These are phyloP conservation scores for Microsporum canis DNA, from an alignment of 2,329 filamentous ascomycete species.

Conservation along the genomic window DNA sequence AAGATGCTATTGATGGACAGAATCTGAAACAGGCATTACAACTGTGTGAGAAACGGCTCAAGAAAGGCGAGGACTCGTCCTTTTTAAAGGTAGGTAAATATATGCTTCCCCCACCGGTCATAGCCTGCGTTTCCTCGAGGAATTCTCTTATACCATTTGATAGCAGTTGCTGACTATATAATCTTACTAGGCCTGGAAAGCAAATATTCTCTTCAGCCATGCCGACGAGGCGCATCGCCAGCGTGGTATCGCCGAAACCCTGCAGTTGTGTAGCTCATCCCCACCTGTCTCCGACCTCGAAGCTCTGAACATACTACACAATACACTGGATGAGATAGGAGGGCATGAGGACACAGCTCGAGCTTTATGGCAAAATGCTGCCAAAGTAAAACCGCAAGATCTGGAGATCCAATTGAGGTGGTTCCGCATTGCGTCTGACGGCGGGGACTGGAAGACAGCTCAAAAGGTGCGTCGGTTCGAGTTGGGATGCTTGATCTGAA, in stretches of 20 bases:
- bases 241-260: constrained; percentile 34
- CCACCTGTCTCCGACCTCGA: constrained; percentile 36
- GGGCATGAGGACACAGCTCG: constrained; percentile 26
- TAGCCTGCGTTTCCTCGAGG: neutral
- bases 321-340: constrained; percentile 28
- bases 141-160: neutral
- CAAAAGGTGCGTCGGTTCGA: constrained; percentile 33
- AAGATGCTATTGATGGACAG: constrained; percentile 38
- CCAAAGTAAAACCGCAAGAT: constrained; percentile 34
- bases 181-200: constrained; percentile 32
- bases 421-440: constrained; percentile 34
- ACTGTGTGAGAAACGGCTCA: constrained; percentile 42
- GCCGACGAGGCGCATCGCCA: constrained; percentile 32
- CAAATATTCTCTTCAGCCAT: constrained; percentile 31
- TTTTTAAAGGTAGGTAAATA: constrained; percentile 28
- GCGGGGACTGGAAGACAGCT: constrained; percentile 36
- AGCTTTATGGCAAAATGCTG: constrained; percentile 38
- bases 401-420: constrained; percentile 35
- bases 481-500: neutral
- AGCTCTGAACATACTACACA: constrained; percentile 33
- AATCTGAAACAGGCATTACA: constrained; percentile 41
- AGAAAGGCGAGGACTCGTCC: constrained; percentile 42
- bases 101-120: neutral
- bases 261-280: constrained; percentile 32
- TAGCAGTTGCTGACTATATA: neutral